Percentiles rank a stretch among this genome's conserved stretches.
Conservation (phyloP, 805 yeast genomes). For the Candida chauliodis region DNA sequence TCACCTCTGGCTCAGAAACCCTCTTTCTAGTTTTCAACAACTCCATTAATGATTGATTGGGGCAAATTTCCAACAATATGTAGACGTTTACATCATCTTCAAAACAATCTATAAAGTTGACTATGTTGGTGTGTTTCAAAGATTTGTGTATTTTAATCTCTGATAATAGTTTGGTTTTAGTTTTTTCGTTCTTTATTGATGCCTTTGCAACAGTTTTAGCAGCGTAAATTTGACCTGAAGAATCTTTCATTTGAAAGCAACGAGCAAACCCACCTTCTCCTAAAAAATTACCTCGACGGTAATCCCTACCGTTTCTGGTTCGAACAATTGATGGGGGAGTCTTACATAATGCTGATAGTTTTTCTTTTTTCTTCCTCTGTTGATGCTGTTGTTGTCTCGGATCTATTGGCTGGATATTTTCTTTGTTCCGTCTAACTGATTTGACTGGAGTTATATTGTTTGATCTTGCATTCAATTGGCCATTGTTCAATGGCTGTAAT, state of each 20-base stretch:
- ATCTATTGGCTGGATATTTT: constrained; percentile 14
- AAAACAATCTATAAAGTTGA: constrained; percentile 91
- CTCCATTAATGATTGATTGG: constrained; percentile 93
- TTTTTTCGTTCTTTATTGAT: constrained; percentile 85
- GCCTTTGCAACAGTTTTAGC: constrained; percentile 98
- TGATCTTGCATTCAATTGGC: constrained; percentile 48
- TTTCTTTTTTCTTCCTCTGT: constrained; percentile 75
- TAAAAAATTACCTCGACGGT: constrained; percentile 81
- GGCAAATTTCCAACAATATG: constrained; percentile 89
- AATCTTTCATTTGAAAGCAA: constrained; percentile 94
- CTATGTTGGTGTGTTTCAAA: constrained; percentile 84
- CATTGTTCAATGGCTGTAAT: constrained; percentile 52
- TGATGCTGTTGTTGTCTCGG: constrained; percentile 12
- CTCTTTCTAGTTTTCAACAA: constrained; percentile 77
- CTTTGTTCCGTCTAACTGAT: constrained; percentile 21
- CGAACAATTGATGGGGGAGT: constrained; percentile 95
- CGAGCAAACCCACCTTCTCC: constrained; percentile 99
- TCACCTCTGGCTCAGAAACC: constrained; percentile 88
- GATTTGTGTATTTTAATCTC: constrained; percentile 94
- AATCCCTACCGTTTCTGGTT: constrained; percentile 82
- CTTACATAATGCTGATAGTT: constrained; percentile 84
- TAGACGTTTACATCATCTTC: constrained; percentile 95
- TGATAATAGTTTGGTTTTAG: constrained; percentile 78
- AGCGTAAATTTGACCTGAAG: constrained; percentile 81
- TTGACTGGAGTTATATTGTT: constrained; percentile 31